These are phyloP conservation scores for Aspergillus fijiensis DNA, from an alignment of 2,329 filamentous ascomycete genomes.

Conservation along the genomic window DNA sequence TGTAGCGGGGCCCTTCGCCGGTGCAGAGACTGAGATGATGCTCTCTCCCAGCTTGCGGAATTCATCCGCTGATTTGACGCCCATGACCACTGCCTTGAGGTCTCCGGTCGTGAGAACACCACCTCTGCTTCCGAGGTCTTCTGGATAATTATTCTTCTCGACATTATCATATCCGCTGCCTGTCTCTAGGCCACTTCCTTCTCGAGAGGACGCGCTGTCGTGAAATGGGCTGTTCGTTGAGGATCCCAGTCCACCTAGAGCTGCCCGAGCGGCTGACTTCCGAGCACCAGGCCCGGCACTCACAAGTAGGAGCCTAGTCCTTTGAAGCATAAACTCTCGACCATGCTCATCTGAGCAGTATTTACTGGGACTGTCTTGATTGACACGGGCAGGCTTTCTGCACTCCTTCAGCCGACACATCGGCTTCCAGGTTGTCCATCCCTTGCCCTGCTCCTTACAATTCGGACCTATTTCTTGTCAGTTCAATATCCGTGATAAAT, in stretches of 20 bases:
- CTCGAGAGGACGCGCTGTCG: conserved; percentile 21
- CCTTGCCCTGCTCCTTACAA: conserved; percentile 42
- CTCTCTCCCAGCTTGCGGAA: conserved; percentile 44
- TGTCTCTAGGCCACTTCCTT: conserved; percentile 23
- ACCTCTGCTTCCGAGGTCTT: conserved; percentile 44
- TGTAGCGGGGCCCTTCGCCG: conserved; percentile 16
- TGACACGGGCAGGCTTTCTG: conserved; percentile 47
- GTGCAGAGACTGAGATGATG: conserved; percentile 36
- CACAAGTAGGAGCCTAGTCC: conserved; percentile 31
- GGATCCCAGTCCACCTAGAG: not conserved
- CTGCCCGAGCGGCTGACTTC: conserved; percentile 12
- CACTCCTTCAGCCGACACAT: conserved; percentile 50
- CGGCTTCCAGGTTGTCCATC: conserved; percentile 51
- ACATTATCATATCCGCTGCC: conserved; percentile 24
- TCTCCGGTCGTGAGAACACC: conserved; percentile 44
- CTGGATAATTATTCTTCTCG: conserved; percentile 23
- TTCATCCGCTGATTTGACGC: conserved; percentile 39
- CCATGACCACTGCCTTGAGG: conserved; percentile 42
- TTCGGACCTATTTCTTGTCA: conserved; percentile 40
- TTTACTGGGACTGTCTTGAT: conserved; percentile 44
- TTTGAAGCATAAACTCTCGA: conserved; percentile 44
- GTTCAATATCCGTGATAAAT: not conserved
- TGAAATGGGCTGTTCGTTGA: not conserved
- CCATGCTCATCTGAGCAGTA: conserved; percentile 53
- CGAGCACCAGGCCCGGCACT: conserved; percentile 15